Percentiles rank a stretch among this genome's conserved stretches.
phyloP scores from a whole-genome alignment of 805 yeast species.

The Sugiyamaella lignohabitans region DNA sequence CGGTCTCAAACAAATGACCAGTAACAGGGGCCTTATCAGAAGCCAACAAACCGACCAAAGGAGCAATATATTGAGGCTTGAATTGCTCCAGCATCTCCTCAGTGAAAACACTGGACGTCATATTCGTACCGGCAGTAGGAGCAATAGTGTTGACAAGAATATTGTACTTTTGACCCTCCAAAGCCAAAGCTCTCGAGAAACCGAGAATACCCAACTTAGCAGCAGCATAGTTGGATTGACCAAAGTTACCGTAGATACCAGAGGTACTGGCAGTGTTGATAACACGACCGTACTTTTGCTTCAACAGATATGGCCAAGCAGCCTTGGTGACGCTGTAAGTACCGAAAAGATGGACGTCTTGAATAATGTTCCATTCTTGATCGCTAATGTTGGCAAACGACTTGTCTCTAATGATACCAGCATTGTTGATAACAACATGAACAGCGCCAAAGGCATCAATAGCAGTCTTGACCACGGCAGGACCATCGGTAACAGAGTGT shows the following conservation, averaged over 20 bases:
- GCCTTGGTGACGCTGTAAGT: constrained; percentile 76
- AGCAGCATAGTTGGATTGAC: constrained; percentile 92
- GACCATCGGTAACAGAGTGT: constrained; percentile 78
- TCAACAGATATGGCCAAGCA: constrained; percentile 84
- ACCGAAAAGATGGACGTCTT: constrained; percentile 76
- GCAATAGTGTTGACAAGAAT: constrained; percentile 81
- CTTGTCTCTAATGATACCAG: constrained; percentile 88
- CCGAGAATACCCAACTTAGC: constrained; percentile 89
- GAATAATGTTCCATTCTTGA: constrained; percentile 74
- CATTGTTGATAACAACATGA: constrained; percentile 84
- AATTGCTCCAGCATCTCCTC: constrained; percentile 75
- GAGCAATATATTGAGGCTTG: constrained; percentile 86
- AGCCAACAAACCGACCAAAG: constrained; percentile 73
- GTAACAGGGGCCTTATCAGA: constrained; percentile 65
- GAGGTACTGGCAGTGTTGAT: constrained; percentile 92
- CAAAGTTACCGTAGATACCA: constrained; percentile 96
- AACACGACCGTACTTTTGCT: constrained; percentile 74
- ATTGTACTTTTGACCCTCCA: constrained; percentile 78
- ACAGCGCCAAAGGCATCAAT: constrained; percentile 70
- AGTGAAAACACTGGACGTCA: constrained; percentile 84
- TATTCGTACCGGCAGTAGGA: constrained; percentile 97
- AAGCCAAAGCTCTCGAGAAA: constrained; percentile 75
- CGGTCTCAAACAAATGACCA: constrained; percentile 85
- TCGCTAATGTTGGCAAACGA: constrained; percentile 81
- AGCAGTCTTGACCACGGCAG: constrained; percentile 70